Evolutionary conservation across 345 rosid genomes (phyloP).

Genomic region (Durio zibethinus): DNA sequence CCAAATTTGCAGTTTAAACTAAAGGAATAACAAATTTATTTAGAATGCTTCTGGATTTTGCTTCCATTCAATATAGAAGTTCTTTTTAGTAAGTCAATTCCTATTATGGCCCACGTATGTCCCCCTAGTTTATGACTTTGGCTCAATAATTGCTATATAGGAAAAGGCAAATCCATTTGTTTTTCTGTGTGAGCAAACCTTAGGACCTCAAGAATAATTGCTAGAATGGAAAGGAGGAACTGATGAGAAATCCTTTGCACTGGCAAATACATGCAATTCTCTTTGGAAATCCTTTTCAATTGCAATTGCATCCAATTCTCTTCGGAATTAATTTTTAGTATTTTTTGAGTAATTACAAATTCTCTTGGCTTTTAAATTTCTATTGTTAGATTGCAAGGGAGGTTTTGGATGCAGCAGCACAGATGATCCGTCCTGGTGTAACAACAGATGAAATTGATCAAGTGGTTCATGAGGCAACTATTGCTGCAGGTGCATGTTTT

Average conservation of each 20-base stretch:
- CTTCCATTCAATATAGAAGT: not conserved
- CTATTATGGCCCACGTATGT: not conserved
- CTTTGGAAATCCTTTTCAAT: not conserved
- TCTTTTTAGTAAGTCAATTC: not conserved
- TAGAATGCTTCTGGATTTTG: not conserved
- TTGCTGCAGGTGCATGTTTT: conserved; percentile 62
- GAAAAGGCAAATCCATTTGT: not conserved
- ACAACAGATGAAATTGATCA: conserved; percentile 96
- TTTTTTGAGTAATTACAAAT: not conserved
- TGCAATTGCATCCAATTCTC: not conserved
- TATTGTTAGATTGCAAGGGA: conserved; percentile 68
- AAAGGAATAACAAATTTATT: not conserved
- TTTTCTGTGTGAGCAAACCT: not conserved
- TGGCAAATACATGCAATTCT: not conserved
- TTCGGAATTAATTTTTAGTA: not conserved
- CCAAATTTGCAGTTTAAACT: not conserved
- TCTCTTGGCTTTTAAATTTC: not conserved
- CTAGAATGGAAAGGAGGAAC: not conserved
- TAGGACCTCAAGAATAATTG: not conserved
- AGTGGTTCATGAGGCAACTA: conserved; percentile 86
- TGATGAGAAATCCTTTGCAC: not conserved
- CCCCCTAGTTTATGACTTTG: not conserved
- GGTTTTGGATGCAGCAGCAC: conserved; percentile 91
- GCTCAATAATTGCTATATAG: not conserved
- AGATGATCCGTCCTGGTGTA: conserved; percentile 70